phyloP scores from a whole-genome alignment of 805 yeast species.

The Wickerhamomyces sydowiorum region DNA sequence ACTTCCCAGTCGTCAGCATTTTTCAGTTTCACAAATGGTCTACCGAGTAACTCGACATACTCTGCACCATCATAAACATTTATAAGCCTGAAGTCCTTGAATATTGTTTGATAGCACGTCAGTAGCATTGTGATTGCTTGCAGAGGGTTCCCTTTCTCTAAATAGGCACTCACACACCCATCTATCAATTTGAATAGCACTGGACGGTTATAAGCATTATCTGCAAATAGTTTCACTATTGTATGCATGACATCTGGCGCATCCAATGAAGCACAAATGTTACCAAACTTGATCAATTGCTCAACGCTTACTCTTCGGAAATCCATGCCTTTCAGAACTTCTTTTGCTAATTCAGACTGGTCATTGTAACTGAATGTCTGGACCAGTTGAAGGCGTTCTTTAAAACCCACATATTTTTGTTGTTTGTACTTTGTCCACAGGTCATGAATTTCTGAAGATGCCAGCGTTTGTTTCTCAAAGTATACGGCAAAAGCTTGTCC shows the following conservation, averaged over 20 bases:
- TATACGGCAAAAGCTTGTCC: background rate
- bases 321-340: background rate
- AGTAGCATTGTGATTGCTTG: too few species aligned
- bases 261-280: background rate
- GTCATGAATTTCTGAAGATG: background rate
- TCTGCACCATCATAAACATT: too few species aligned
- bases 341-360: background rate
- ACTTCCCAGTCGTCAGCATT: background rate
- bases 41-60: too few species aligned
- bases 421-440: background rate
- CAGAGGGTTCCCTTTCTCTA: too few species aligned
- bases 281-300: background rate
- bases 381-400: background rate
- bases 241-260: background rate
- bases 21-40: background rate
- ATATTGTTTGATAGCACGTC: too few species aligned
- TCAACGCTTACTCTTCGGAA: background rate
- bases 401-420: background rate
- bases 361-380: background rate
- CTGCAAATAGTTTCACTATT: background rate
- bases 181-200: background rate
- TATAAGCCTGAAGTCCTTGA: too few species aligned
- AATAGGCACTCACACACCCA: too few species aligned
- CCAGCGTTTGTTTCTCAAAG: too few species aligned
- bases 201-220: background rate